These are phyloP conservation scores for Solanum medicagineum DNA, from an alignment of 257 asterid genomes.

Conservation along the genomic window DNA sequence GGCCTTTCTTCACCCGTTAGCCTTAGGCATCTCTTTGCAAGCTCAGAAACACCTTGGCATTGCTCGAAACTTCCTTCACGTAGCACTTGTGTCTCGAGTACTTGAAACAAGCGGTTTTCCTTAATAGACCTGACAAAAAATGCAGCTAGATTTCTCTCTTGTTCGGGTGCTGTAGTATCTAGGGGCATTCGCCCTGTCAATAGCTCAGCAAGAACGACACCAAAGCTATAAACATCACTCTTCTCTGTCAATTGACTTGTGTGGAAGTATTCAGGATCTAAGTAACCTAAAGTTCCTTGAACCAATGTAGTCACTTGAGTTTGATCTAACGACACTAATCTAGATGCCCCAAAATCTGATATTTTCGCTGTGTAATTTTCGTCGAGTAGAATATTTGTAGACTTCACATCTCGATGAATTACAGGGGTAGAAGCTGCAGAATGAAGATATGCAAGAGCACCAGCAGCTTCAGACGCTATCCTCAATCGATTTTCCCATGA, in stretches of 20 bases:
- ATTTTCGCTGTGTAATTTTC: neutral
- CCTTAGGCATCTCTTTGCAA: neutral
- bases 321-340: neutral
- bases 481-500: neutral
- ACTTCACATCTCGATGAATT: neutral
- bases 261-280: neutral
- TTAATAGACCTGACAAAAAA: neutral
- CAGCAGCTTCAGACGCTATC: constrained; percentile 1
- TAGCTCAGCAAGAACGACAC: neutral
- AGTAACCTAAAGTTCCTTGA: neutral
- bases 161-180: neutral
- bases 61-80: neutral
- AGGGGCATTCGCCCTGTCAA: neutral
- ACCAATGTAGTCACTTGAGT: neutral
- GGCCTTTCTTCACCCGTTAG: neutral
- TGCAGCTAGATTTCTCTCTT: neutral
- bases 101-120: neutral
- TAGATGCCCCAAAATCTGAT: neutral
- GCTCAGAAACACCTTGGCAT: neutral
- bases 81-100: neutral
- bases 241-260: neutral
- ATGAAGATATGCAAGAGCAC: neutral
- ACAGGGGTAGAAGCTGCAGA: constrained; percentile 1
- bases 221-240: neutral
- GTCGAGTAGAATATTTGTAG: neutral